Base-by-base conservation (phyloP, 345 rosid species). In the Bruguiera gymnorhiza region DNA sequence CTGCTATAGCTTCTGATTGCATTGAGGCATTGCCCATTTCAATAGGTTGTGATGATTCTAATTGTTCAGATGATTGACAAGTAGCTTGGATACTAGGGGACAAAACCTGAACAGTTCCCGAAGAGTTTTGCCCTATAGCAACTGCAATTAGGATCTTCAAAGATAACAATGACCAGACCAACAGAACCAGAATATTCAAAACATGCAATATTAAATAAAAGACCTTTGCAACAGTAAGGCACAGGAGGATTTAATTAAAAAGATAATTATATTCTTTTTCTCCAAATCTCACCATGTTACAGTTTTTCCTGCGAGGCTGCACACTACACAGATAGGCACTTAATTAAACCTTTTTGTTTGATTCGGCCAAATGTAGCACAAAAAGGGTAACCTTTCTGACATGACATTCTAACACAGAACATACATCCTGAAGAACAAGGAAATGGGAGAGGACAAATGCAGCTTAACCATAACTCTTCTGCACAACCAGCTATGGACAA, bases 51-150 rank as follows among this genome's bases (percentile, higher is more conserved):
- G 70, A 60, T 23, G 73, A 77, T 24, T 86, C 89, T 23, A 78
- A 70, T 72, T 72, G 69, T 53, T 84, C 90, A 19, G 82, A 72
- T 57, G 83, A 79, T 16, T 72, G 86, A 32, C 88, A 78, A 62
- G 88, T 85, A 15, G 69, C 82, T 21, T 76, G 87, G 78, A 65
- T 68, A 59, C 75, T 74, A 34, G 86, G 81, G 59, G 85, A 79
- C 67, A 83, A 59, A 69, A 72, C 82, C 74, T 83, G 84, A 30
- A 76, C 73, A 23, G 74, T 69, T 68, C 70, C 81, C 7, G 79
- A 65, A 24, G 81, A 63, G 1, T 73, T 73, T 37, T 72, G 69
- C 66, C 80, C 87, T 66, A 62, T 78, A 58, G 72, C 82, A 75
- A 84, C 91, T 76, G 74, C n/a, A 59, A 66, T 61, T 36, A 43